phyloP scores from a whole-genome alignment of 1,284 basidiomycete genomes.

The Rhodotorula sp. region DNA sequence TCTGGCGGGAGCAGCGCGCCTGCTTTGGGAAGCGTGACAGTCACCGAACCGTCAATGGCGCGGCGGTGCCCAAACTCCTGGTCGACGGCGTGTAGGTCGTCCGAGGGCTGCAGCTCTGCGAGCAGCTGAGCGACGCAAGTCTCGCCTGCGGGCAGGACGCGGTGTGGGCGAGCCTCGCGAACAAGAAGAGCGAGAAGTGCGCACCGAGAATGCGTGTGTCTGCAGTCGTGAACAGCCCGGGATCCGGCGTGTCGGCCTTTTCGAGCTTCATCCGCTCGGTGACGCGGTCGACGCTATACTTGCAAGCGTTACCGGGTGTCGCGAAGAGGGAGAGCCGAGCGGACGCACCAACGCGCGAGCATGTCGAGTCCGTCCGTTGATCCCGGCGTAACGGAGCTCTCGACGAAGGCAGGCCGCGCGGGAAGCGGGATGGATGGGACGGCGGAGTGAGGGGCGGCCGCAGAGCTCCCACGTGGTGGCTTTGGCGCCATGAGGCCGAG shows the following conservation, averaged over 20 bases:
- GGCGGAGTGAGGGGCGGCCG: background rate
- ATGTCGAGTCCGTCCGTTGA: background rate
- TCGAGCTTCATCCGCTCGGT: background rate
- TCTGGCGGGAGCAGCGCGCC: background rate
- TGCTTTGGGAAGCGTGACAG: background rate
- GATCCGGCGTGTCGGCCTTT: background rate
- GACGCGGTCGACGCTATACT: background rate
- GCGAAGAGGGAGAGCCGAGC: background rate
- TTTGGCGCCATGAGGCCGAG: background rate
- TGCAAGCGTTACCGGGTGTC: background rate
- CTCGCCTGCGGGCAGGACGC: background rate
- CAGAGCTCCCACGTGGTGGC: background rate
- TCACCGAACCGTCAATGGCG: background rate
- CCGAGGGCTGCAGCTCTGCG: background rate
- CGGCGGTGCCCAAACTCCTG: background rate
- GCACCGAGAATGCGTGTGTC: background rate
- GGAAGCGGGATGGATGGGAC: too few species aligned
- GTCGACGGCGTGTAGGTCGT: background rate
- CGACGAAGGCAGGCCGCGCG: too few species aligned
- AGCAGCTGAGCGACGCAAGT: constrained; percentile 2
- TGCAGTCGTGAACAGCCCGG: background rate
- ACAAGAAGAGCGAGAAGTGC: background rate
- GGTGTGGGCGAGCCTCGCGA: background rate
- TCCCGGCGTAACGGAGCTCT: background rate
- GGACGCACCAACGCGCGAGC: background rate